Evolutionary conservation across 1,284 basidiomycete genomes (phyloP), one percentile per base, ranked within the genome.

Genomic region (Ganoderma leucocontextum): DNA sequence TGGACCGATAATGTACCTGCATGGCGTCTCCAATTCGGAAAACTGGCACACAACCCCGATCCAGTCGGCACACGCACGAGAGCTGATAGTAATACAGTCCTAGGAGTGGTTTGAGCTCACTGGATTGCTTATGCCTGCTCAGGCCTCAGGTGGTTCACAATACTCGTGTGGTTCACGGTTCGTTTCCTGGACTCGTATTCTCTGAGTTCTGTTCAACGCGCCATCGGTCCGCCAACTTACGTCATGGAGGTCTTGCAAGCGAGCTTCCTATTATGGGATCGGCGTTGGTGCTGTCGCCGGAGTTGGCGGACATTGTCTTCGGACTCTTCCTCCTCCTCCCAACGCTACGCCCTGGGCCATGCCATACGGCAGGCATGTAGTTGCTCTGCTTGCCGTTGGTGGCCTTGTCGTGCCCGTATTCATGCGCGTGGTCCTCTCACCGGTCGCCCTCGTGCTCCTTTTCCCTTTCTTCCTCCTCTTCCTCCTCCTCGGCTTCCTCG

Each of bases 401-500:
- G 87, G 87, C 38, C 77, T 90, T 52, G 78, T 86, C 25, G 71
- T 91, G 13, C 90, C 91, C 22, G 70, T 85, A 19, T 69, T 85
- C 62, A 79, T 83, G 38, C 89, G 87, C 59, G 77, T 91, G 49
- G 71, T 89, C 53, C 87, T 90, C 1, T 92, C 90, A 0, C 92
- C 92, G 1, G 74, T 93, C 66, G 80, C 83, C 33, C 82, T 94
- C 64, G 75, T 94, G 67, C 80, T 94, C 63, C 75, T 93, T 66
- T 87, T 87, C 36, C 92, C 89, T 55, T 77, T 88, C 68, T 77
- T 91, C 70, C 74, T 92, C 57, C 62, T 88, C 57, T 65, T 87
- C 63, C 77, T 89, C 36, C 80, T 81, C 13, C 22, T 89, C 29
- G 81, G 82, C 3, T 88, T 87, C 75, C 76, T 93, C 64, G 73